A percentile compares a stretch with the other conserved stretches of the same genome.
Conservation (phyloP, 176 grass and related monocot species). For the Raddia guianensis region DNA sequence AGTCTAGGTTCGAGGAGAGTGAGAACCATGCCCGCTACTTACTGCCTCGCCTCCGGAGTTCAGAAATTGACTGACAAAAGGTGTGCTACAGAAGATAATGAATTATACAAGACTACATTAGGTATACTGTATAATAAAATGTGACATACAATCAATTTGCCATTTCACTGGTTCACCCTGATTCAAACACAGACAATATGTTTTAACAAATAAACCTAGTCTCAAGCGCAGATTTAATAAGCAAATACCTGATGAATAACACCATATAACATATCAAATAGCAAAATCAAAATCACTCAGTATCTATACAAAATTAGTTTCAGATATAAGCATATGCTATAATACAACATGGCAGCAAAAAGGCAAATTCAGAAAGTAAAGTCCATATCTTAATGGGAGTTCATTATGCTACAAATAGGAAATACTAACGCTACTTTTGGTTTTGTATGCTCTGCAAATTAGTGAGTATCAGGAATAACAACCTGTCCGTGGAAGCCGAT, state of each 20-base stretch:
- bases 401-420: not conserved
- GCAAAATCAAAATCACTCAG: slow-evolving; percentile 10
- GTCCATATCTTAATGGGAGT: not conserved
- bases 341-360: not conserved
- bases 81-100: slow-evolving; percentile 1
- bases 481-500: slow-evolving; percentile 89
- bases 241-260: slow-evolving; percentile 12
- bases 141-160: not conserved
- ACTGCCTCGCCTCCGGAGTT: no score
- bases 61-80: no score
- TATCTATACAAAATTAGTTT: slow-evolving; percentile 11
- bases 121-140: slow-evolving; percentile 20
- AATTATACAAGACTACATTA: not conserved
- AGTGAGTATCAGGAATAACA: not conserved
- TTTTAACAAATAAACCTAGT: not conserved
- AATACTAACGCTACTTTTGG: not conserved
- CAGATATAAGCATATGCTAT: slow-evolving; percentile 17
- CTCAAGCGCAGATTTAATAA: not conserved
- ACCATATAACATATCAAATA: not conserved
- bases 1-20: no score
- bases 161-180: not conserved
- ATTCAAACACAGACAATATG: slow-evolving; percentile 25
- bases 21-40: no score
- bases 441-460: not conserved
- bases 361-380: slow-evolving; percentile 1